Base-by-base conservation (phyloP, 768 basidiomycete genomes). In the Lentinula edodes region DNA sequence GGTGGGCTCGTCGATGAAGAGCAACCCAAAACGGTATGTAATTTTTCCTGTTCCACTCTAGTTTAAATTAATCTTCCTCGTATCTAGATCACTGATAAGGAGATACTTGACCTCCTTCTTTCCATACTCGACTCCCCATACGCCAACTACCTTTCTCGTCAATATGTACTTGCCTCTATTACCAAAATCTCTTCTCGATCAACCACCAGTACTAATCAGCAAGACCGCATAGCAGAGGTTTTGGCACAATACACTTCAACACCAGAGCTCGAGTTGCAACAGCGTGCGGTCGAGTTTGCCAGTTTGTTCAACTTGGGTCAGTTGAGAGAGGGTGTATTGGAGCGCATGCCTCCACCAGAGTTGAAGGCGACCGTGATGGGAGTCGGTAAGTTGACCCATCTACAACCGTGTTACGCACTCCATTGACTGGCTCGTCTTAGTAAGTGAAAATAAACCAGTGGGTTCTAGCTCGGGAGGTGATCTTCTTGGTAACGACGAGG, bases 301-400 rank as follows among this genome's bases (percentile, higher is more conserved):
- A 90, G 85, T 66, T 71, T 99, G 66, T 93, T 93, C 70, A 84
- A 81, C 34, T 74, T 93, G 7, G 88, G 88, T 5, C 86, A 90
- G n/a, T 75, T 91, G 20, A 80, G 84, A 62, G 80, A 82, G 7
- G 97, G 96, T 41, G 94, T 99, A 1, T 73, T 98, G 62, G 97
- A 99, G 76, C 84, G 94, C 60, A 99, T 99, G 97, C 97, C 97
- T n/a, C 91, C 93, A 5, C 97, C 97, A 1, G 97, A 99, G 72
- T 76, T 98, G 65, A 97, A 95, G 76, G 89, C 91, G n/a, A 98
- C 96, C 2, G 91, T 98, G 2, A 90, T 96, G 82, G 97, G 93
- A 51, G 83, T 90, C 62, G 91, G 94, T 95, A 66, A 65, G 85
- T 76, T 13, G 15, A 32, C 59, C 28, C 0, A 46, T 32, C 32